Percentiles rank a stretch among this genome's conserved stretches.
Evolutionary conservation across 129 eudicot genomes (phyloP).

Genomic region (Flaveria sonorensis): DNA sequence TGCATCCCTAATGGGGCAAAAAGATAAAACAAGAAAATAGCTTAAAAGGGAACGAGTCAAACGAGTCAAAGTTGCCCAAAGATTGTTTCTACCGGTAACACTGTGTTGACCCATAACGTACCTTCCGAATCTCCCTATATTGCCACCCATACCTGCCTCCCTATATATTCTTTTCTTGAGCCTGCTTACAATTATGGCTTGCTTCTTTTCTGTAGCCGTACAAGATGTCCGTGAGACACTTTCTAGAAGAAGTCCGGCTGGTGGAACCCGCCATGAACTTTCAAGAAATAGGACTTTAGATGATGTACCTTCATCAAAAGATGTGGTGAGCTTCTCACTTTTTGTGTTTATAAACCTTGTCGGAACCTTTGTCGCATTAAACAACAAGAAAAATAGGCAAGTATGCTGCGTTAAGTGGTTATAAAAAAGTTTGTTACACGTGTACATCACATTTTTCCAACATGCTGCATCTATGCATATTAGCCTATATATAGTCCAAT

Average conservation of each 20-base stretch:
- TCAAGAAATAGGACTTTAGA: slow-evolving; percentile 73
- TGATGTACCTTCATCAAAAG: slow-evolving; percentile 72
- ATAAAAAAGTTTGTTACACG: neutral
- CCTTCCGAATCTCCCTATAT: too few species aligned
- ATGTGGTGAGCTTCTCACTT: slow-evolving; percentile 50
- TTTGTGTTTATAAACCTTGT: neutral
- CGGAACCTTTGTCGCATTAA: too few species aligned
- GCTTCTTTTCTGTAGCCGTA: slow-evolving; percentile 44
- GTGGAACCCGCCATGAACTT: slow-evolving; percentile 65
- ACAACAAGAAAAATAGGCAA: neutral
- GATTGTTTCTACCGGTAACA: neutral
- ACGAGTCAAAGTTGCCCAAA: neutral
- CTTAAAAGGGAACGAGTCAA: too few species aligned
- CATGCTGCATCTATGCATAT: neutral
- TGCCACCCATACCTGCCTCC: neutral
- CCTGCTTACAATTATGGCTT: slow-evolving; percentile 5
- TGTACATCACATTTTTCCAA: neutral
- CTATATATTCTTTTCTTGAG: neutral
- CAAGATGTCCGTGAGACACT: slow-evolving; percentile 79
- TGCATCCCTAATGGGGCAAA: neutral
- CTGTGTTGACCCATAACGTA: neutral
- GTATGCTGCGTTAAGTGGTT: neutral
- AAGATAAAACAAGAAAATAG: too few species aligned
- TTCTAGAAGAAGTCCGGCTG: slow-evolving; percentile 63
- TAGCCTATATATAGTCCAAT: neutral